These are phyloP conservation scores for Cercospora zeina DNA, from an alignment of 2,329 filamentous ascomycete genomes.

Conservation along the genomic window DNA sequence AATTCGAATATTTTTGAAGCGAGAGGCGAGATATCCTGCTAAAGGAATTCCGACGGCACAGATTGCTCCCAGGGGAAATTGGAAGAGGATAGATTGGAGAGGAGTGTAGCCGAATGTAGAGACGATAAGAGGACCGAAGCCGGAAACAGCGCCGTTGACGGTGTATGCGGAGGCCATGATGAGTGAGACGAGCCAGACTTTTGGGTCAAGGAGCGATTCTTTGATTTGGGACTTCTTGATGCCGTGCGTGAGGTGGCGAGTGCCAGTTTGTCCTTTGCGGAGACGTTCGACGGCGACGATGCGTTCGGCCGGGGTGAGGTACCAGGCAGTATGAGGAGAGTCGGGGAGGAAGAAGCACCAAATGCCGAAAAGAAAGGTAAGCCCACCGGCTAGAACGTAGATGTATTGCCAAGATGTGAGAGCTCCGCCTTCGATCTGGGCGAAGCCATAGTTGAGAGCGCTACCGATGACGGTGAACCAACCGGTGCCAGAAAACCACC, in stretches of 20 bases:
- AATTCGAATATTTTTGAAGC: neutral
- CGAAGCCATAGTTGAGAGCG: neutral
- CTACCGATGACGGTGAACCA: constrained; percentile 1
- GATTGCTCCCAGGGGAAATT: neutral
- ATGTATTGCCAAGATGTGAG: constrained; percentile 43
- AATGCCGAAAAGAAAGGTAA: constrained; percentile 8
- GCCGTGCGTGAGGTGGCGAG: neutral
- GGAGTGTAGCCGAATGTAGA: constrained; percentile 8
- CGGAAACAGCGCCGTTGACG: constrained; percentile 22
- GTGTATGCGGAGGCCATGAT: constrained; percentile 15
- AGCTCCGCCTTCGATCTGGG: constrained; percentile 38
- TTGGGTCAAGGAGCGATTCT: constrained; percentile 57
- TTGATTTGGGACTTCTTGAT: constrained; percentile 53
- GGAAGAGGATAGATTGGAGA: constrained; percentile 5
- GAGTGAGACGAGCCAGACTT: constrained; percentile 51
- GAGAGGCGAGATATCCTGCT: neutral
- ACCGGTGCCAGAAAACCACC: constrained; percentile 7
- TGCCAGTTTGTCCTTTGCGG: constrained; percentile 1
- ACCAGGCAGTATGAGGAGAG: constrained; percentile 6
- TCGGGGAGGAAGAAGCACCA: constrained; percentile 20
- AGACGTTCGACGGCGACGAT: constrained; percentile 1
- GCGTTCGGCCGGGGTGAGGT: neutral
- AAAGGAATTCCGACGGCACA: neutral
- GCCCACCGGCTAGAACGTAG: constrained; percentile 42
- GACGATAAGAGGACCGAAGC: constrained; percentile 6